Evolutionary conservation across 1,284 basidiomycete genomes (phyloP), one percentile per base, ranked within the genome.

Genomic region (Cutaneotrichosporon mucoides): DNA sequence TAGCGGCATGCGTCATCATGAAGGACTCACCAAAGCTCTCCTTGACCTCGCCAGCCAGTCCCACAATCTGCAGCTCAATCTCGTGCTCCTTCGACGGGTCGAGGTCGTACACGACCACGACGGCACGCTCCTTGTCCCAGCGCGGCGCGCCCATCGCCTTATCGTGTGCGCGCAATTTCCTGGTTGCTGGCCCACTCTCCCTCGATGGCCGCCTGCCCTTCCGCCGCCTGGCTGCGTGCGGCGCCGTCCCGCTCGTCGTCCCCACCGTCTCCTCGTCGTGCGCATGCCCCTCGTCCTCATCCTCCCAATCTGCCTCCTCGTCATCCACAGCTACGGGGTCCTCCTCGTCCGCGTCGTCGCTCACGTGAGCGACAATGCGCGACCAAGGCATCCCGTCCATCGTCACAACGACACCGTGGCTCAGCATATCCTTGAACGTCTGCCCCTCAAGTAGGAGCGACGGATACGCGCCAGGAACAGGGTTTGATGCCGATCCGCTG

Each of bases 301-400:
- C 63, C 59, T 64, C 63, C 63, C 63, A 64, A 2, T 61, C 63
- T 10, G 24, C 24, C 24, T 52, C 63, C 2, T 64, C 63, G 15
- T 65, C 64, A 15, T 62, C 61, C 4, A 11, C 7, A 3, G 36
- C 58, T 1, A 16, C 38, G 3, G 44, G 38, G 4, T 60, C 62
- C 6, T 57, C 61, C 24, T 70, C 67, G 5, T 68, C 71, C 13
- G 62, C 68, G 36, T 72, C 71, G 59, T 77, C 77, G 52, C 66
- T 70, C 11, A 77, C 75, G 57, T 79, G 76, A 9, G 77, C 77
- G 4, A 76, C 76, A 40, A 79, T 76, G 42, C 75, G 66, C 24
- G 70, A 72, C 74, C 76, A 79, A 4, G 73, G 73, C 55, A 73
- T 72, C 8, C 77, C 77, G 58, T 79, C 76, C 13, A 79, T 69